These are phyloP conservation scores for Podospora pseudocomata DNA, from an alignment of 495 filamentous ascomycete genomes.

Conservation along the genomic window DNA sequence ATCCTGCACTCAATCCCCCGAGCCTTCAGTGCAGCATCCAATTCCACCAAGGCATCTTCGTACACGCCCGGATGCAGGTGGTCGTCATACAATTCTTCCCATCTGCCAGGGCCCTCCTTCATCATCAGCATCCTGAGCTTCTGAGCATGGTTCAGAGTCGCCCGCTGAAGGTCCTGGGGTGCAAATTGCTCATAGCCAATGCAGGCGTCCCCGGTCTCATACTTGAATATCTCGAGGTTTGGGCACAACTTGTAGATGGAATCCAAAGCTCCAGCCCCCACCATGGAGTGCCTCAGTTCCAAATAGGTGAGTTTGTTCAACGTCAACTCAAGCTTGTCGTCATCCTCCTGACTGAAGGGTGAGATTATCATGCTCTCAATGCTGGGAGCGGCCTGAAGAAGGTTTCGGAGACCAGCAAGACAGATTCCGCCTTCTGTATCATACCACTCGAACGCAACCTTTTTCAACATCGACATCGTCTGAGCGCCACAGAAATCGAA, in stretches of 20 bases:
- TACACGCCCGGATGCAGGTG: too few species aligned
- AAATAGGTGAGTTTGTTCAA: neutral
- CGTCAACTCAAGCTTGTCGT: neutral
- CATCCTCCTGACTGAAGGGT: neutral
- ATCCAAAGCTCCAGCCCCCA: neutral
- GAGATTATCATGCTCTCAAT: neutral
- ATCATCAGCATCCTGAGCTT: too few species aligned
- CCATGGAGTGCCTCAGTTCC: neutral
- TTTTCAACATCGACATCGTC: neutral
- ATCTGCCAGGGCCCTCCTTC: too few species aligned
- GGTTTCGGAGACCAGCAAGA: neutral
- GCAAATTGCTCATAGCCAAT: too few species aligned
- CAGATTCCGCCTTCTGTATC: neutral
- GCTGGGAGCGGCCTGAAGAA: neutral
- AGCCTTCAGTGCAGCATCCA: too few species aligned
- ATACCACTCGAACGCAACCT: neutral
- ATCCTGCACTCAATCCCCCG: too few species aligned
- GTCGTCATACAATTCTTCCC: too few species aligned
- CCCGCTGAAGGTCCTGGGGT: too few species aligned
- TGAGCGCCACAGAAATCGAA: neutral
- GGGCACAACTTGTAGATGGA: neutral
- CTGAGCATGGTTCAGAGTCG: too few species aligned
- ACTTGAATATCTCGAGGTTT: too few species aligned
- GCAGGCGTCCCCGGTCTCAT: too few species aligned
- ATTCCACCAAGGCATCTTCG: too few species aligned